Conservation (phyloP, 441 rosid species). For the Dalechampia spathulata region DNA sequence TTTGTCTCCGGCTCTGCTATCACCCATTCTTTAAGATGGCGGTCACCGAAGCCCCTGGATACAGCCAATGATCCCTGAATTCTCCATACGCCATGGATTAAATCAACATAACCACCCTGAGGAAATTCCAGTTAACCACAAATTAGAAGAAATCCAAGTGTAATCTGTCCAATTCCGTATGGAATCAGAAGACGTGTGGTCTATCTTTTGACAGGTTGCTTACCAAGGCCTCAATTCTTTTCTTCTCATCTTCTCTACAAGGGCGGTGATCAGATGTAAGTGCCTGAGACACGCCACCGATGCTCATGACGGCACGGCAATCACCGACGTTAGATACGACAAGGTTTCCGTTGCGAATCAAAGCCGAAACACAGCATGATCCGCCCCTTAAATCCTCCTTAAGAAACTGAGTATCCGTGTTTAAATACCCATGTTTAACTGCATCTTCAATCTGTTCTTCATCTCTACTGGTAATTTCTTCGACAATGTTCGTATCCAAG, state of each 20-base stretch:
- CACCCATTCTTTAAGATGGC: constrained; percentile 66
- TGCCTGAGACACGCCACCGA: constrained; percentile 60
- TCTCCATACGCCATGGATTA: constrained; percentile 69
- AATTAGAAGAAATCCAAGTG: too few relatives aligned
- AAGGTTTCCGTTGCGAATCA: constrained; percentile 53
- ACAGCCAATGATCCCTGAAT: constrained; percentile 80
- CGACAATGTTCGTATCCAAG: constrained; percentile 40
- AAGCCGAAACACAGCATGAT: constrained; percentile 75
- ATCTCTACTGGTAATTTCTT: constrained; percentile 26
- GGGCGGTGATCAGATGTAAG: constrained; percentile 79
- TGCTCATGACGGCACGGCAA: constrained; percentile 76
- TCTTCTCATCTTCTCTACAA: constrained; percentile 57
- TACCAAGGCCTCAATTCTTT: constrained; percentile 60
- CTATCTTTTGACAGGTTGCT: constrained; percentile 1
- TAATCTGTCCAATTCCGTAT: too few relatives aligned
- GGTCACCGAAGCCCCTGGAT: constrained; percentile 75
- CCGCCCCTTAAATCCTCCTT: constrained; percentile 55
- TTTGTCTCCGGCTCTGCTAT: constrained; percentile 80
- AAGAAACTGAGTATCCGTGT: constrained; percentile 60
- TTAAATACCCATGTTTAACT: constrained; percentile 51
- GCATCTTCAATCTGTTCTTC: constrained; percentile 37
- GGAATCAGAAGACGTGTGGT: too few relatives aligned
- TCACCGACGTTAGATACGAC: constrained; percentile 76
- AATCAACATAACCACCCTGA: constrained; percentile 94
- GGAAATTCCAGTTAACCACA: too few relatives aligned